A percentile compares a stretch with the other conserved stretches of the same genome.
These are phyloP conservation scores for Inonotus obliquus DNA, from an alignment of 1,284 basidiomycete species.

Conservation along the genomic window DNA sequence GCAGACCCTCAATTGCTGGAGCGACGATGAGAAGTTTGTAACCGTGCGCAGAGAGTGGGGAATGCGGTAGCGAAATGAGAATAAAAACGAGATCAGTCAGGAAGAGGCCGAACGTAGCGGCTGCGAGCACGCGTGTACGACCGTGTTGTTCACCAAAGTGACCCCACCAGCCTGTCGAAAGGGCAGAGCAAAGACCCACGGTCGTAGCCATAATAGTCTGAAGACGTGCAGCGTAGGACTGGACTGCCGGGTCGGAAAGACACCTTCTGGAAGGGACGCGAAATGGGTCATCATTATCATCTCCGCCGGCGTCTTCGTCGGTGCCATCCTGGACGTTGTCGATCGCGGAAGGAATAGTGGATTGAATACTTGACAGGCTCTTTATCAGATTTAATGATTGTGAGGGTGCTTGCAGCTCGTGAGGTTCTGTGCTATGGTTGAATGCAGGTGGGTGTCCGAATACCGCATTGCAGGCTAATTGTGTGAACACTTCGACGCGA, in stretches of 20 bases:
- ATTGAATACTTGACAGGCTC: not conserved
- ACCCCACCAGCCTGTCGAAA: constrained; percentile 90
- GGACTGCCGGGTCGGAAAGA: constrained; percentile 57
- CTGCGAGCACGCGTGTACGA: constrained; percentile 69
- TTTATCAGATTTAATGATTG: constrained; percentile 13
- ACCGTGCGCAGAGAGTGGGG: constrained; percentile 57
- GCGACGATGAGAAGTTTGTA: constrained; percentile 78
- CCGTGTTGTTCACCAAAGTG: constrained; percentile 76
- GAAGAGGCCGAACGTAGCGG: constrained; percentile 67
- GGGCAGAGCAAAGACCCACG: constrained; percentile 77
- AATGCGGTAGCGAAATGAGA: constrained; percentile 67
- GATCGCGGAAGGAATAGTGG: constrained; percentile 15
- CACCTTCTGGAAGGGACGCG: constrained; percentile 49
- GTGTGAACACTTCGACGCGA: constrained; percentile 73
- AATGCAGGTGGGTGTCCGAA: constrained; percentile 35
- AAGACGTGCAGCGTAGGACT: constrained; percentile 59
- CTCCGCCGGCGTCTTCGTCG: constrained; percentile 31
- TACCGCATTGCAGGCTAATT: constrained; percentile 61
- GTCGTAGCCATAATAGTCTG: constrained; percentile 71
- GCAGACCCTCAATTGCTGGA: constrained; percentile 75
- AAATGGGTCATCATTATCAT: constrained; percentile 40
- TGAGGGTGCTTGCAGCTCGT: constrained; percentile 12
- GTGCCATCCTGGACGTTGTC: constrained; percentile 24
- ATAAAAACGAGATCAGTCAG: constrained; percentile 77
- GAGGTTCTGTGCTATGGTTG: constrained; percentile 35